Evolutionary conservation across 2,329 filamentous ascomycete genomes (phyloP), one percentile per base, ranked within the genome.

Genomic region (Shiraia bambusicola): DNA sequence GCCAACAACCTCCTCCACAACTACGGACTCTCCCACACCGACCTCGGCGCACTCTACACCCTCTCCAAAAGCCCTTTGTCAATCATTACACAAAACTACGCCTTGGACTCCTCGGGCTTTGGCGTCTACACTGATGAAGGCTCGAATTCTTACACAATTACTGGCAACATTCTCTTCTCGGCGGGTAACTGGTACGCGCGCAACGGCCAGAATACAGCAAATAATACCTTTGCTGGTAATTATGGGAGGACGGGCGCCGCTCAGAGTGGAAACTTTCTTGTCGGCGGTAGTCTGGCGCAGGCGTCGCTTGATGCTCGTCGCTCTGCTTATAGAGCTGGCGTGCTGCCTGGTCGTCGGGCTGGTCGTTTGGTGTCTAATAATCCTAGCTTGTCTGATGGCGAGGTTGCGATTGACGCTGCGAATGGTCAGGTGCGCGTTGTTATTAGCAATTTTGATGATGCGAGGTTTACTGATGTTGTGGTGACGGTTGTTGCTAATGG

Each of bases 111-210:
- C n/a, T 34, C 19, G 14, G 44, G 47, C 16, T 50, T 42, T 10
- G 47, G 47, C 19, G 36, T 39, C 30, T 50, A 50, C 32, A 50
- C 47, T 2, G 47, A 50, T 32, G 44, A 50, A 34, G 44, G 47
- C 31, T 47, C 40, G 2, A 50, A 50, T 24, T 50, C 44, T 5
- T 50, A 43, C 29, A 16, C 34, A 5, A 47, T 47, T n/a, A 30
- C 27, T 15, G 38, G 42, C 15, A 50, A 50, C 13, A 40, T 50
- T 19, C 34, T 50, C 17, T 34, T 50, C 13, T 42, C 47, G 1
- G 44, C 36, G 15, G 44, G 40, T 17, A 42, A 32, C 25, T 50
- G 43, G 43, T 47, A 47, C 27, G 47, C 47, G 19, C 37, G 30
- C 22, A 50, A 50, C 26, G 47, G 47, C 9, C 40, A 44, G 10